These are phyloP conservation scores for Blastocladiella britannica DNA, from an alignment of 192 early-diverging fungal genomes.

Conservation along the genomic window DNA sequence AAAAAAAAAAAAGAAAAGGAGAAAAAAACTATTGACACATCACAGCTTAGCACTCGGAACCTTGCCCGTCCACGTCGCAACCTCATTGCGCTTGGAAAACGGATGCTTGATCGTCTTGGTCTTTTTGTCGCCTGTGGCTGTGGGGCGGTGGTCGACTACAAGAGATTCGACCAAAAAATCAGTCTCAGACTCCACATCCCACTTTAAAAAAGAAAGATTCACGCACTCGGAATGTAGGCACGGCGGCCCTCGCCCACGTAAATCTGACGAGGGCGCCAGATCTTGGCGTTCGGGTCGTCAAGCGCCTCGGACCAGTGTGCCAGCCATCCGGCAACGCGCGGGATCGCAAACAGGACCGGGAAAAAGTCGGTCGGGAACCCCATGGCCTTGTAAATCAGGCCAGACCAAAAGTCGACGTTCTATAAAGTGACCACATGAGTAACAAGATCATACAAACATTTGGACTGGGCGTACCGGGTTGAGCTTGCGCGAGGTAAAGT, in stretches of 20 bases:
- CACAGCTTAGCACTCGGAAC: no score
- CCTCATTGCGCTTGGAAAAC: no score
- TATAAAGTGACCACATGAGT: background rate
- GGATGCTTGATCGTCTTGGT: no score
- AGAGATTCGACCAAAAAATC: no score
- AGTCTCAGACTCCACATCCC: no score
- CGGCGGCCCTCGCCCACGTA: constrained; percentile 26
- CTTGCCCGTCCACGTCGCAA: no score
- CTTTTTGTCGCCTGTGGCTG: no score
- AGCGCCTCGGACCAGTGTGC: constrained; percentile 43
- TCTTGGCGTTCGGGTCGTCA: constrained; percentile 27
- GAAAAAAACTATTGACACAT: no score
- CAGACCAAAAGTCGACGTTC: constrained; percentile 24
- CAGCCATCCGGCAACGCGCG: constrained; percentile 32
- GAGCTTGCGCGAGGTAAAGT: constrained; percentile 37
- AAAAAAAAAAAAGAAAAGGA: no score
- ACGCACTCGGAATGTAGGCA: constrained; percentile 18
- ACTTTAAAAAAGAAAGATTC: no score
- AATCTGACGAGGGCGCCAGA: constrained; percentile 43
- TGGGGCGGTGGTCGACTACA: no score
- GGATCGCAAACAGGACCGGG: constrained; percentile 40
- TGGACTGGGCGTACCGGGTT: no score
- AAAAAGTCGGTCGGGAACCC: constrained; percentile 55
- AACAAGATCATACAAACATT: constrained; percentile 22
- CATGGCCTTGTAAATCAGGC: constrained; percentile 43